Percentiles rank a stretch among this genome's conserved stretches.
Conservation (phyloP, 2,329 filamentous ascomycete species). For the Ophiostoma perfectum region DNA sequence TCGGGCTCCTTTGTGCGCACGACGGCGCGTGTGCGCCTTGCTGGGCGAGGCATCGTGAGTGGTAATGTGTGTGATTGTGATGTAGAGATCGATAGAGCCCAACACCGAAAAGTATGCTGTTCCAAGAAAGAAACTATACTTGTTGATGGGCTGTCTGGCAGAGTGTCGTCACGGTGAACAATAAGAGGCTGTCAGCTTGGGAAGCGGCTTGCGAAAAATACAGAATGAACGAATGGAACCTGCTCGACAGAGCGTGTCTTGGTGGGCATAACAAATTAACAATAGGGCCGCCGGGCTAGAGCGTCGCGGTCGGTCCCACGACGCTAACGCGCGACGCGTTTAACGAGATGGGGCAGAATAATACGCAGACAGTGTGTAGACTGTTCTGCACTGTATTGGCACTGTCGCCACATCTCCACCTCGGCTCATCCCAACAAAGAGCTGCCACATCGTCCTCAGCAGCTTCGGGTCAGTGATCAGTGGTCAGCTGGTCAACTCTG, state of each 20-base stretch:
- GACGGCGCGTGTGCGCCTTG: conserved; percentile 24
- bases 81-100: background rate
- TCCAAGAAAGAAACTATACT: background rate
- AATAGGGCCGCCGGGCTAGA: background rate
- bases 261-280: background rate
- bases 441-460: background rate
- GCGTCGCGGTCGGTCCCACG: background rate
- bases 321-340: conserved; percentile 8
- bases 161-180: conserved; percentile 12
- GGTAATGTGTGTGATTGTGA: background rate
- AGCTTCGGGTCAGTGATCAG: background rate
- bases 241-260: conserved; percentile 7
- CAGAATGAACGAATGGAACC: background rate
- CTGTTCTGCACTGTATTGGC: background rate
- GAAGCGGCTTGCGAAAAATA: background rate
- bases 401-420: conserved; percentile 7
- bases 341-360: background rate
- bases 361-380: background rate
- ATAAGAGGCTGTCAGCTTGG: background rate
- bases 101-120: background rate
- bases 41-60: conserved; percentile 27
- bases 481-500: no score
- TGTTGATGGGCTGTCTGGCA: background rate
- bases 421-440: conserved; percentile 9
- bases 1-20: conserved; percentile 19